Percentiles rank a stretch among this genome's conserved stretches.
phyloP scores from a whole-genome alignment of 371 early-diverging fungal species.

The Phascolomyces articulosus region DNA sequence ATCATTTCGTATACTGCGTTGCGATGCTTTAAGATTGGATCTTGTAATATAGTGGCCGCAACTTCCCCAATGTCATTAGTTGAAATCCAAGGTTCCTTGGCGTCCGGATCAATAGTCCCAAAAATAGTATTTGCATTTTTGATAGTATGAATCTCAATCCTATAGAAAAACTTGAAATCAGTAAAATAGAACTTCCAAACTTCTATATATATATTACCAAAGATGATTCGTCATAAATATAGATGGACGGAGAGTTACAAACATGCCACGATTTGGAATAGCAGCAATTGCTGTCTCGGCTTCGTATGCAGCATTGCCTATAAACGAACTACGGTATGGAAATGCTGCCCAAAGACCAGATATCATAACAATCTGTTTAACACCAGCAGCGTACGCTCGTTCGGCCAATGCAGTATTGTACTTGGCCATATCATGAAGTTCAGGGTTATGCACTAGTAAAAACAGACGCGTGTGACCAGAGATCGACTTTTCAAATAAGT shows the following conservation, averaged over 20 bases:
- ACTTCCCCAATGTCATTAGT: conserved; percentile 17
- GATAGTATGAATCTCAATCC: conserved; percentile 7
- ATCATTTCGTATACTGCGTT: conserved; percentile 17
- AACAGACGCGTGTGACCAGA: conserved; percentile 21
- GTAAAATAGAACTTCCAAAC: no score
- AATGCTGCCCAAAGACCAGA: conserved; percentile 18
- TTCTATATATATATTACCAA: no score
- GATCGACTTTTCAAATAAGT: conserved; percentile 19
- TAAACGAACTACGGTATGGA: conserved; percentile 19
- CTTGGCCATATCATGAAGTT: neutral
- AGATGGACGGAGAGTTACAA: conserved; percentile 36
- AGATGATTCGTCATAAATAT: conserved; percentile 34
- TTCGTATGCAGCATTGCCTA: conserved; percentile 12
- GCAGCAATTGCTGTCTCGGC: conserved; percentile 15
- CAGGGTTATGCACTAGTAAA: conserved; percentile 1
- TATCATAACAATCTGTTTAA: conserved; percentile 34
- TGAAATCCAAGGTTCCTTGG: conserved; percentile 12
- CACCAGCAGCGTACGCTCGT: conserved; percentile 31
- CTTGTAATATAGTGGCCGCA: conserved; percentile 13
- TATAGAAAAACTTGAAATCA: no score
- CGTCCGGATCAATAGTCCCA: conserved; percentile 10
- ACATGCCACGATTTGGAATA: conserved; percentile 17
- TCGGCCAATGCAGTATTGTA: neutral
- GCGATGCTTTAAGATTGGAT: conserved; percentile 17
- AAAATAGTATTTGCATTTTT: neutral